Percentiles rank a stretch among this genome's conserved stretches.
phyloP scores from a whole-genome alignment of 257 asterid species.

The Solanum virginianum region DNA sequence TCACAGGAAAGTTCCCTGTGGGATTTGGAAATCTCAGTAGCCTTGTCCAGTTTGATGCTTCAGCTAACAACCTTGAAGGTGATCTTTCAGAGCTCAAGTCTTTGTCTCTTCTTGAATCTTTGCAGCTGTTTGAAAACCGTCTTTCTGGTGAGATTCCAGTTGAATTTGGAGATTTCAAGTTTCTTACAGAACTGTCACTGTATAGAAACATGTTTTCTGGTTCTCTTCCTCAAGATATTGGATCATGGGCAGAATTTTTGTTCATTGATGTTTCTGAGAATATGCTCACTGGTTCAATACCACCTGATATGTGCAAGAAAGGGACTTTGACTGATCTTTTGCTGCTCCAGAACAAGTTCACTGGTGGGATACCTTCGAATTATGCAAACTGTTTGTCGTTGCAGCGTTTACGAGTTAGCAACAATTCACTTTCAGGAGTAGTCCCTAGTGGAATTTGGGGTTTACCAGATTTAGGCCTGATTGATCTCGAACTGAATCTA shows the following conservation, averaged over 20 bases:
- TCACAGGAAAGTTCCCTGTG: conserved; percentile 22
- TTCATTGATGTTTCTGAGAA: conserved; percentile 32
- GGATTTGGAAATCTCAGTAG: conserved; percentile 24
- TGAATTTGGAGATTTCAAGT: conserved; percentile 29
- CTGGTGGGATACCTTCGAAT: conserved; percentile 23
- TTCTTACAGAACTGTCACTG: conserved; percentile 14
- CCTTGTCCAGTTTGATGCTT: conserved; percentile 19
- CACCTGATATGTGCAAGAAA: conserved; percentile 34
- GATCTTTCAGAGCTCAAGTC: conserved; percentile 26
- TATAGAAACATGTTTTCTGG: conserved; percentile 25
- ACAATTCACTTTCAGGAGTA: conserved; percentile 30
- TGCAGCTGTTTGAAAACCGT: conserved; percentile 29
- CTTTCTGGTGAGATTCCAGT: conserved; percentile 27
- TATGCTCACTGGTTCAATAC: conserved; percentile 21
- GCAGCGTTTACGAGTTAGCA: conserved; percentile 18
- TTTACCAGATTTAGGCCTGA: conserved; percentile 12
- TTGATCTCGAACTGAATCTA: conserved; percentile 24
- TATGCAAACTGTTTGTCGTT: conserved; percentile 23
- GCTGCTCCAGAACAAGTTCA: conserved; percentile 26
- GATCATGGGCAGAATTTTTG: conserved; percentile 24
- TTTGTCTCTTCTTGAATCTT: conserved; percentile 9
- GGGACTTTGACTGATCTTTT: conserved; percentile 15
- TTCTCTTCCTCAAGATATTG: conserved; percentile 24
- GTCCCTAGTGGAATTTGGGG: conserved; percentile 32
- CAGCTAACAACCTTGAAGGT: conserved; percentile 21